A percentile compares a stretch with the other conserved stretches of the same genome.
Evolutionary conservation across 225 moss, liverwort and hornwort genomes (phyloP).

Genomic region (Sphagnum tenellum): DNA sequence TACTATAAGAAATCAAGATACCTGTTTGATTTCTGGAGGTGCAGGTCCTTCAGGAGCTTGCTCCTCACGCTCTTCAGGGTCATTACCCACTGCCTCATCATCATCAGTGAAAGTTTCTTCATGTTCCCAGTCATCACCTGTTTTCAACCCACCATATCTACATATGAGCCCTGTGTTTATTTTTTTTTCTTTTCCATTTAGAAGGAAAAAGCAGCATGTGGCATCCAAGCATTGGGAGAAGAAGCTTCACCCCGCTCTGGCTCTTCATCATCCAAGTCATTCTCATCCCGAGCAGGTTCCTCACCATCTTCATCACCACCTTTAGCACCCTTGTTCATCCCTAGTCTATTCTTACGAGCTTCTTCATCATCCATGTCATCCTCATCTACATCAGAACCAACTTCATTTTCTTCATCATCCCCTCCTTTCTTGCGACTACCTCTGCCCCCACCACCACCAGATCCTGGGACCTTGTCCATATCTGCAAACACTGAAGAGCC

Average conservation of each 20-base stretch:
- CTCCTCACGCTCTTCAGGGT: slow-evolving; percentile 93
- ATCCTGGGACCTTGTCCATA: slow-evolving; percentile 48
- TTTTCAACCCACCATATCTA: background rate
- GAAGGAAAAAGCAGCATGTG: no score
- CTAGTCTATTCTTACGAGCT: slow-evolving; percentile 66
- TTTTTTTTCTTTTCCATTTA: no score
- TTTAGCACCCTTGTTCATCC: slow-evolving; percentile 61
- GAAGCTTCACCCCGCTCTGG: slow-evolving; percentile 67
- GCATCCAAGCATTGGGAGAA: no score
- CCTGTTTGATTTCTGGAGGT: slow-evolving; percentile 98
- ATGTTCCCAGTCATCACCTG: slow-evolving; percentile 99
- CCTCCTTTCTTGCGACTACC: slow-evolving; percentile 42
- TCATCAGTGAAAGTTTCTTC: slow-evolving; percentile 99
- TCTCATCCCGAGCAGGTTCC: slow-evolving; percentile 67
- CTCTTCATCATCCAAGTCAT: slow-evolving; percentile 91
- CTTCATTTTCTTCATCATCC: slow-evolving; percentile 51
- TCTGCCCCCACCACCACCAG: slow-evolving; percentile 37
- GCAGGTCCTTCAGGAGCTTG: slow-evolving; percentile 88
- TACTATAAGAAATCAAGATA: slow-evolving; percentile 5
- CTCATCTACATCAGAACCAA: slow-evolving; percentile 78
- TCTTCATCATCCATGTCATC: slow-evolving; percentile 94
- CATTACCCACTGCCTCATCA: slow-evolving; percentile 99
- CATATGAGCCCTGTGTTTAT: no score
- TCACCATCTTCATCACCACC: slow-evolving; percentile 98
- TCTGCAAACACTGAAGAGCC: slow-evolving; percentile 58